A percentile compares a stretch with the other conserved stretches of the same genome.
Evolutionary conservation across 2,329 filamentous ascomycete species (phyloP).

Genomic region (Lecanoromycetidae sp.): DNA sequence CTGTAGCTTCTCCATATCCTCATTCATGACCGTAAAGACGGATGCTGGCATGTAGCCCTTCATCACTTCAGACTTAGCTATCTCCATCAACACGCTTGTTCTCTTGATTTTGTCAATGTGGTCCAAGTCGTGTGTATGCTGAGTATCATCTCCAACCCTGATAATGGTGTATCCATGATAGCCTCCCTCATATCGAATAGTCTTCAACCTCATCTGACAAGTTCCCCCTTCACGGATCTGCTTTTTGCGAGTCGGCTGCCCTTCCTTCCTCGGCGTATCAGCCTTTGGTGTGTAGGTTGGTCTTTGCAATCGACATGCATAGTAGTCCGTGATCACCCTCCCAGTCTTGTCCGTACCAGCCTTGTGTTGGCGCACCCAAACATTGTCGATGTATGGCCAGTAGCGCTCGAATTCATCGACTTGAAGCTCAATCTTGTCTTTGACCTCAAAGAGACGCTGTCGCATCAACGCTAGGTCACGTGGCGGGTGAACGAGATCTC

Average conservation of each 20-base stretch:
- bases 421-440: slow-evolving; percentile 35
- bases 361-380: slow-evolving; percentile 37
- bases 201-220: slow-evolving; percentile 38
- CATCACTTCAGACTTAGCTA: slow-evolving; percentile 32
- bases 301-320: slow-evolving; percentile 35
- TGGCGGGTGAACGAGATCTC: slow-evolving; percentile 22
- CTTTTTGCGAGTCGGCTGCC: slow-evolving; percentile 35
- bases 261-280: slow-evolving; percentile 25
- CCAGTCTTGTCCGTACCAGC: slow-evolving; percentile 27
- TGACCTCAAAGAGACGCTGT: slow-evolving; percentile 34
- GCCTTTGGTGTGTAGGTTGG: slow-evolving; percentile 26
- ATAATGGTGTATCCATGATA: slow-evolving; percentile 33
- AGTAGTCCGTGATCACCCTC: slow-evolving; percentile 34
- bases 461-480: slow-evolving; percentile 33
- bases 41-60: slow-evolving; percentile 38
- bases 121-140: slow-evolving; percentile 36
- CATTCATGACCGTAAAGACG: slow-evolving; percentile 37
- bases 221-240: slow-evolving; percentile 33
- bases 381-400: slow-evolving; percentile 39
- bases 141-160: slow-evolving; percentile 29
- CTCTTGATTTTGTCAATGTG: slow-evolving; percentile 37
- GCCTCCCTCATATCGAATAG: slow-evolving; percentile 33
- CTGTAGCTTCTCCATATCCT: slow-evolving; percentile 32
- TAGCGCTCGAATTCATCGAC: slow-evolving; percentile 36
- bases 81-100: slow-evolving; percentile 38